A percentile compares a stretch with the other conserved stretches of the same genome.
Evolutionary conservation across 176 grass and related monocot species (phyloP).

Genomic region (Tillandsia leiboldiana): DNA sequence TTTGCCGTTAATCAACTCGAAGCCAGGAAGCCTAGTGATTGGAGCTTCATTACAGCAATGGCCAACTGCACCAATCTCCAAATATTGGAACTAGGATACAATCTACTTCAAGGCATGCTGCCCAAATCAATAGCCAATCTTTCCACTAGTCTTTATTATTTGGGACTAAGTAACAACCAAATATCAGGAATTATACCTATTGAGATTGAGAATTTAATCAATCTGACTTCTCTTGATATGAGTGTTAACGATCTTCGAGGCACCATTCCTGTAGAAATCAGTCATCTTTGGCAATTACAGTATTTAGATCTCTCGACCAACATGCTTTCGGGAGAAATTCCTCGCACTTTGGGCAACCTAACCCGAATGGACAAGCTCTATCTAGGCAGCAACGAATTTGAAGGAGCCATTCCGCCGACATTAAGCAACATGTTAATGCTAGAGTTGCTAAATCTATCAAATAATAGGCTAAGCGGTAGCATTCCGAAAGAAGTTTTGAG

Average conservation of each 20-base stretch:
- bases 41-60: not conserved
- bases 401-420: too few species aligned
- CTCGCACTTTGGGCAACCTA: too few species aligned
- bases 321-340: too few species aligned
- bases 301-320: too few species aligned
- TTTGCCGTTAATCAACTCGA: not conserved
- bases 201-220: conserved; percentile 16
- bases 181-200: conserved; percentile 17
- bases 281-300: too few species aligned
- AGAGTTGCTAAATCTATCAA: too few species aligned
- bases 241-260: conserved; percentile 7
- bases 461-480: too few species aligned
- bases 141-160: not conserved
- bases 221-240: not conserved
- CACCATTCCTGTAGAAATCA: conserved; percentile 11
- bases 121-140: conserved; percentile 23
- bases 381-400: too few species aligned
- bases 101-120: conserved; percentile 6
- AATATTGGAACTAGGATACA: not conserved
- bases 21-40: conserved; percentile 1
- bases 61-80: not conserved
- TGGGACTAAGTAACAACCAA: not conserved
- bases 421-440: too few species aligned
- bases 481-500: too few species aligned
- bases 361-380: too few species aligned